Conservation (phyloP, 306 rosid species). For the Trifolium subterraneum region DNA sequence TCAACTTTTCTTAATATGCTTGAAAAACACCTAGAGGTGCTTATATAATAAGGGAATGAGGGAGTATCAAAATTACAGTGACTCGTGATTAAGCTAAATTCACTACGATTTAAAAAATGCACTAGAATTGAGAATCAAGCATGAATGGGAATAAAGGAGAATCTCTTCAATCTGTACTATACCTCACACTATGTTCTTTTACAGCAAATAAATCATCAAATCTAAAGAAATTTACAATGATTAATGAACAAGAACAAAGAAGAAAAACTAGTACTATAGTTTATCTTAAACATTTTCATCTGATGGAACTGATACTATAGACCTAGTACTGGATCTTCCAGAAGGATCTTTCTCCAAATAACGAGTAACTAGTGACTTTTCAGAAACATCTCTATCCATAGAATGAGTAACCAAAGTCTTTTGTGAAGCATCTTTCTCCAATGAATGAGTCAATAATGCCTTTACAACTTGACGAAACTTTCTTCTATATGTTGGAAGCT, state of each 20-base stretch:
- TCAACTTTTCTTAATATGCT: too few species aligned
- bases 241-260: slow-evolving; percentile 22
- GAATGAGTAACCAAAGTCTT: slow-evolving; percentile 50
- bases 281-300: slow-evolving; percentile 57
- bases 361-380: slow-evolving; percentile 56
- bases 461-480: slow-evolving; percentile 71
- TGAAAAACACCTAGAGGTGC: too few species aligned
- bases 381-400: slow-evolving; percentile 40
- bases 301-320: slow-evolving; percentile 50
- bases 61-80: too few species aligned
- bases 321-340: slow-evolving; percentile 38
- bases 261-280: neutral
- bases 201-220: slow-evolving; percentile 25
- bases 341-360: slow-evolving; percentile 43
- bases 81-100: too few species aligned
- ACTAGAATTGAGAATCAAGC: too few species aligned
- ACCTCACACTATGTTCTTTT: slow-evolving; percentile 22
- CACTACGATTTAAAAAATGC: too few species aligned
- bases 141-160: neutral
- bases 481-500: slow-evolving; percentile 79
- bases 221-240: slow-evolving; percentile 44
- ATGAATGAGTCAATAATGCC: slow-evolving; percentile 49
- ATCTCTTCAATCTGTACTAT: slow-evolving; percentile 22
- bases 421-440: slow-evolving; percentile 40
- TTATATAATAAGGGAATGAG: too few species aligned